Evolutionary conservation across 257 asterid species (phyloP), one percentile per base, ranked within the genome.

Genomic region (Solanum tarijense): DNA sequence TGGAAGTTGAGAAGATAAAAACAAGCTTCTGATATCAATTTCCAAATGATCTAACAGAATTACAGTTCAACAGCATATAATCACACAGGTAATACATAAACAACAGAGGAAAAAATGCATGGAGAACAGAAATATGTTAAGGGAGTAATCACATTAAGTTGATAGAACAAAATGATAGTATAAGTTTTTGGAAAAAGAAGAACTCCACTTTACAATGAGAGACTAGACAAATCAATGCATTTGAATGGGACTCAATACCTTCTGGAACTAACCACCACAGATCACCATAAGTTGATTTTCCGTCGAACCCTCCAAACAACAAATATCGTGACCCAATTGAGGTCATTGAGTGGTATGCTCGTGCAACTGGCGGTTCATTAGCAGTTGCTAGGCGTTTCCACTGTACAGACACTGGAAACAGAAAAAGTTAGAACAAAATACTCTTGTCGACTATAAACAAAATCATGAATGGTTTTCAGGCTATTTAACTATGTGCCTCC

Each of bases 261-360:
- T 94, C 98, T 72, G 99, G 98, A 88, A 97, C 98, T 87, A 97
- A 96, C 99, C 99, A 97, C 99, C 99, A 97, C 66, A 97, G 91
- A 94, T 97, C 99, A 90, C 97, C 98, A 86, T 87, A 97, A 86
- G 99, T 96, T 87, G 92, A 89, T 91, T 97, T 97, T 81, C 99
- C 99, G 71, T 97, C 99, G 90, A 97, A 97, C 55, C 99, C 99
- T 43, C 99, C 99, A 92, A 96, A 95, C 87, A 97, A 88, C 81
- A 97, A 89, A 90, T 91, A 97, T 35, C 98, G 93, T 71, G 96
- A 91, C 78, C 98, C 98, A 31, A 94, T 89, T 87, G 89, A 89
- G 89, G 94, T 96, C 98, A 97, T 94, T 69, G 99, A 93, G 92
- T 97, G 99, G 91, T 97, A 97, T 87, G 99, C 99, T 89, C 99